phyloP scores from a whole-genome alignment of 495 filamentous ascomycete species.

The Daldinia decipiens region DNA sequence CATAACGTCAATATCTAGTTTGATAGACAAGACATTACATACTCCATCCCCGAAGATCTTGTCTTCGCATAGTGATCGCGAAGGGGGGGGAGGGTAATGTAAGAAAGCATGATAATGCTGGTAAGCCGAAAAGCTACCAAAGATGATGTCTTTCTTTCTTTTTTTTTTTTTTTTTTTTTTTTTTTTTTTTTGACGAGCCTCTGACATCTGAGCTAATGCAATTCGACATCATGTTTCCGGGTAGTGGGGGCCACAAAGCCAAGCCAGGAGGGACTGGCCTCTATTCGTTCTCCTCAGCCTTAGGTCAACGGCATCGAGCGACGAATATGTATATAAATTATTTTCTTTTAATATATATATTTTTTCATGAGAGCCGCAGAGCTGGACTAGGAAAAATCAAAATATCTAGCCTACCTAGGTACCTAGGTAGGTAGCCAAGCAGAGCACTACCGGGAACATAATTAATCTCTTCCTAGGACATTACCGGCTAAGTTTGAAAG shows the following conservation, averaged over 20 bases:
- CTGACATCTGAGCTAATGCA: slow-evolving; percentile 42
- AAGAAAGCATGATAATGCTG: slow-evolving; percentile 17
- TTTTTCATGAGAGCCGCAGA: slow-evolving; percentile 36
- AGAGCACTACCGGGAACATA: slow-evolving; percentile 32
- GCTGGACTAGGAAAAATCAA: slow-evolving; percentile 31
- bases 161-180: too few relatives aligned
- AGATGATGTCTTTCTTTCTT: slow-evolving; percentile 15
- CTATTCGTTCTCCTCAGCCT: slow-evolving; percentile 10
- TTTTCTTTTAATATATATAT: slow-evolving; percentile 22
- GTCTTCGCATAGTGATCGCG: slow-evolving; percentile 43
- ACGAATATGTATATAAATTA: background rate
- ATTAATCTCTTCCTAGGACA: slow-evolving; percentile 15
- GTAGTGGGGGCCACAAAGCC: slow-evolving; percentile 26
- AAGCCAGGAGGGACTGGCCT: slow-evolving; percentile 20
- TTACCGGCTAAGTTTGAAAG: slow-evolving; percentile 30
- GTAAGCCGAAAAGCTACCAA: slow-evolving; percentile 19
- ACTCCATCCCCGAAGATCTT: slow-evolving; percentile 44
- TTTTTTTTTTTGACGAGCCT: slow-evolving; percentile 20
- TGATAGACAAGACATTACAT: slow-evolving; percentile 20
- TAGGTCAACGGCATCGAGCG: slow-evolving; percentile 9
- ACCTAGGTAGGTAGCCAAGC: too few relatives aligned
- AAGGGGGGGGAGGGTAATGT: slow-evolving; percentile 15
- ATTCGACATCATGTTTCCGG: slow-evolving; percentile 42
- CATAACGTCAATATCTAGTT: slow-evolving; percentile 16
- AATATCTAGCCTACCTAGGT: slow-evolving; percentile 14